Base-by-base conservation (phyloP, 768 basidiomycete species). In the Bullera alba region DNA sequence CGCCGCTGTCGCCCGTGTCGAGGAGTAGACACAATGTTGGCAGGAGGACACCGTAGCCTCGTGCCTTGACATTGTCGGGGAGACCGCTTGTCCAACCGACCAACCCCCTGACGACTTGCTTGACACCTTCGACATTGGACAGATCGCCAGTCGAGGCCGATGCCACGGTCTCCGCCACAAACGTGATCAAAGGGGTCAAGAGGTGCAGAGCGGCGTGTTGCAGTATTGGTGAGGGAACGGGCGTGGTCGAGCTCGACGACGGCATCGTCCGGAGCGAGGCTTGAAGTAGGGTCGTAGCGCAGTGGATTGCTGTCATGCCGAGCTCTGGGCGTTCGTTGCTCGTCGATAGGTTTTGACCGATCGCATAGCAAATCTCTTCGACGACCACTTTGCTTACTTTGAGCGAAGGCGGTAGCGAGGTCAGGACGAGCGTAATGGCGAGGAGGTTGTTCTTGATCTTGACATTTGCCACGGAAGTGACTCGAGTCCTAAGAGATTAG, bases 371-470 rank as follows among this genome's bases (percentile, higher is more conserved):
- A 12, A 81, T 79, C 58, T 89, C 87, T 62, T 93, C 92, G 23
- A 95, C 76, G 17, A 84, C 81, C 2, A 81, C 79, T 41, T 79
- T 78, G 39, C 88, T 83, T 27, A 95, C 72, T 67, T 81, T 81
- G 16, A 83, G 77, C 12, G 76, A 76, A 0, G 80, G 56, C 0
- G 88, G 86, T 1, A 90, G 73, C 21, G 84, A 80, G 0, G 92
- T 93, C 36, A 99, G 70, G 43, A 95, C 78, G 4, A 99, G 78
- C 1, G 90, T 90, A 0, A 84, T 77, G 0, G 88, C 87, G 12
- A 97, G 75, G 52, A 96, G 77, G 70, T 95, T 97, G 63, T 83
- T 87, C 74, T 89, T 92, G 70, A 86, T 78, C 75, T 96, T 96
- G 70, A 83, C 82, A 2, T 80, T 74, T 2, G 86, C 85, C 8